Base-by-base conservation (phyloP, 2,329 filamentous ascomycete species). In the Harringtonia aguacate region DNA sequence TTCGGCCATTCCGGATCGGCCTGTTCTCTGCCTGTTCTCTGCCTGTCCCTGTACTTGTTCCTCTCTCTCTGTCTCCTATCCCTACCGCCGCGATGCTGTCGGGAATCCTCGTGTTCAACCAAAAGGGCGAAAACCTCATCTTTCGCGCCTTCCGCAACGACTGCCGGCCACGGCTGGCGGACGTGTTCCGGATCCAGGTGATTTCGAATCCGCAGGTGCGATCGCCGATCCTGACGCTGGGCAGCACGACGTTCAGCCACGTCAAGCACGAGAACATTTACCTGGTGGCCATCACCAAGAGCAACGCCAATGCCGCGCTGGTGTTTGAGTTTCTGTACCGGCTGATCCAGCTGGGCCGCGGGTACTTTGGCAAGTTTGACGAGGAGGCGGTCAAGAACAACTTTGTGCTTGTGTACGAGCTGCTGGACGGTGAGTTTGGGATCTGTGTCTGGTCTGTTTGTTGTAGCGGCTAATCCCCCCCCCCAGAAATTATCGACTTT, bases 311-410 rank as follows among this genome's bases (percentile, higher is more conserved):
- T 76, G 89, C 89, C 13, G 94, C 94, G 35, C 77, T 98, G 45
- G 87, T 98, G 21, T 98, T 98, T 59, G 92, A 98, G 69, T 98
- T 98, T 61, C 72, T 98, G 49, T 97, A 97, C 69, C 80, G 89
- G 55, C 70, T 98, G 58, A 86, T 95, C 52, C 77, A 83, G 59
- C 72, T 98, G 52, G 92, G 92, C 35, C 88, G 86, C 67, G 86
- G 88, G 46, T 98, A 98, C 67, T 98, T 98, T 73, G 90, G 86
- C 61, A 97, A 97, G 66, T 95, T 98, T 60, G 92, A 98, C 59
- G 92, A 98, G 72, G 92, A 98, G 68, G 89, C 92, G 46, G 90
- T 98, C 56, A 98, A 98, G 81, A 97, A 95, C 69, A 98, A 98
- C 70, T 98, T 98, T 68, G 92, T 98, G 52, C 73, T 98, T 53